Evolutionary conservation across 208 protist genomes (phyloP).

Genomic region (Leishmania arabica): DNA sequence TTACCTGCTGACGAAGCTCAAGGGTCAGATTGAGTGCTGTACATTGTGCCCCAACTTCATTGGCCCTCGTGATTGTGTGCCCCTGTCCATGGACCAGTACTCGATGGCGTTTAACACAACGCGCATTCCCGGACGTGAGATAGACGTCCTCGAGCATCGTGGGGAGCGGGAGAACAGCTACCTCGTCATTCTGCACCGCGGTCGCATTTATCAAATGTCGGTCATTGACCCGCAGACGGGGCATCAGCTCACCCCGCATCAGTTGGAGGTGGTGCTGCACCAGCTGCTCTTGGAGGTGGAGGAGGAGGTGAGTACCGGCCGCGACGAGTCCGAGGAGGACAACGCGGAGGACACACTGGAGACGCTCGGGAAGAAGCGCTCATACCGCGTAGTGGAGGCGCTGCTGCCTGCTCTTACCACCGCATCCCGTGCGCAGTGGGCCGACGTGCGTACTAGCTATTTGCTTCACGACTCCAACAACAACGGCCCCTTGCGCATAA

Average conservation of each 20-base stretch:
- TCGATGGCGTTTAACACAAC: slow-evolving; percentile 78
- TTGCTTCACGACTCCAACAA: slow-evolving; percentile 78
- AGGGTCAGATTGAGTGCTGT: slow-evolving; percentile 59
- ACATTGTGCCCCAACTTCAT: slow-evolving; percentile 61
- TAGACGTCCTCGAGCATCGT: slow-evolving; percentile 64
- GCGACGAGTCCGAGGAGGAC: slow-evolving; percentile 58
- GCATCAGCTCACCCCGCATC: slow-evolving; percentile 54
- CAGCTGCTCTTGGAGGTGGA: slow-evolving; percentile 49
- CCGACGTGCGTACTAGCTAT: slow-evolving; percentile 64
- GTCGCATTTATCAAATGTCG: slow-evolving; percentile 64
- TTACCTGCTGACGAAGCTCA: slow-evolving; percentile 65
- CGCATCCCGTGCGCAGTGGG: slow-evolving; percentile 69
- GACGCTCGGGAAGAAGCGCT: slow-evolving; percentile 42
- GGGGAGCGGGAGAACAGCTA: slow-evolving; percentile 53
- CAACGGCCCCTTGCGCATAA: slow-evolving; percentile 52
- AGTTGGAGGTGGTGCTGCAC: slow-evolving; percentile 55
- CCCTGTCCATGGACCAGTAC: slow-evolving; percentile 90
- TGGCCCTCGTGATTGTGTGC: slow-evolving; percentile 52
- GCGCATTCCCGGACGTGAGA: slow-evolving; percentile 83
- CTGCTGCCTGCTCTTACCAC: slow-evolving; percentile 75
- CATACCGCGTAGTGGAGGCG: slow-evolving; percentile 49
- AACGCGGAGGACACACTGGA: slow-evolving; percentile 51
- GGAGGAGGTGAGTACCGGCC: slow-evolving; percentile 47
- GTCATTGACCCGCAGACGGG: slow-evolving; percentile 53
- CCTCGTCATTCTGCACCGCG: slow-evolving; percentile 76